Evolutionary conservation across 768 basidiomycete genomes (phyloP).

Genomic region (Rickenella mellea): DNA sequence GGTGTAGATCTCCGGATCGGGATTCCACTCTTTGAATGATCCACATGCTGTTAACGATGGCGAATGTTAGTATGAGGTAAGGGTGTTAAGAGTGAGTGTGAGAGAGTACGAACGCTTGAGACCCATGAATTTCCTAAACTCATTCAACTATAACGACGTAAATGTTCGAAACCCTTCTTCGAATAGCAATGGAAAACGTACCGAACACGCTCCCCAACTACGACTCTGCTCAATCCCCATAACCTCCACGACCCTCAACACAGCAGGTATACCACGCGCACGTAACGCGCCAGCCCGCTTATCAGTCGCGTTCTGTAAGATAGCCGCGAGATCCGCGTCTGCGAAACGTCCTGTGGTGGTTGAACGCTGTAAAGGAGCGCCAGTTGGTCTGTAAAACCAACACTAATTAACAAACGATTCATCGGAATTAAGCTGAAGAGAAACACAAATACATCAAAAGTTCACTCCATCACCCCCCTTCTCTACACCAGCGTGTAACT

Average conservation of each 20-base stretch:
- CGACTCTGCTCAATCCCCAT: conserved; percentile 60
- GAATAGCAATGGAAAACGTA: conserved; percentile 24
- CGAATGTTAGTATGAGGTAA: not conserved
- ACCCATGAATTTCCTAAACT: conserved; percentile 31
- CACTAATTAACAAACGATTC: not conserved
- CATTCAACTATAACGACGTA: conserved; percentile 39
- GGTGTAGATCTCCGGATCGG: conserved; percentile 15
- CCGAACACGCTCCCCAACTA: conserved; percentile 65
- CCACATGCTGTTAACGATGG: conserved; percentile 9
- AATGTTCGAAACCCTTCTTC: not conserved
- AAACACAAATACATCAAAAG: conserved; percentile 37
- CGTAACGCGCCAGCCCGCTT: conserved; percentile 51
- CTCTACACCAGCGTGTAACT: conserved; percentile 18
- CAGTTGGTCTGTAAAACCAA: not conserved
- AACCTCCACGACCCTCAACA: conserved; percentile 58
- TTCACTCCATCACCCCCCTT: too few relatives aligned
- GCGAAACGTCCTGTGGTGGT: conserved; percentile 41
- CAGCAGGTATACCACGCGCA: conserved; percentile 61
- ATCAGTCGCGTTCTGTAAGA: conserved; percentile 56
- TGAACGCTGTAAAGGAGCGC: conserved; percentile 36
- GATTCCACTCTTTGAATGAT: conserved; percentile 26
- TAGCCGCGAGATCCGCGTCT: conserved; percentile 51
- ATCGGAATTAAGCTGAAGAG: not conserved
- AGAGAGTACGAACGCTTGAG: conserved; percentile 14
- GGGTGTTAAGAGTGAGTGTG: not conserved